Evolutionary conservation across 2,329 filamentous ascomycete species (phyloP).

Genomic region (Bertia moriformis): DNA sequence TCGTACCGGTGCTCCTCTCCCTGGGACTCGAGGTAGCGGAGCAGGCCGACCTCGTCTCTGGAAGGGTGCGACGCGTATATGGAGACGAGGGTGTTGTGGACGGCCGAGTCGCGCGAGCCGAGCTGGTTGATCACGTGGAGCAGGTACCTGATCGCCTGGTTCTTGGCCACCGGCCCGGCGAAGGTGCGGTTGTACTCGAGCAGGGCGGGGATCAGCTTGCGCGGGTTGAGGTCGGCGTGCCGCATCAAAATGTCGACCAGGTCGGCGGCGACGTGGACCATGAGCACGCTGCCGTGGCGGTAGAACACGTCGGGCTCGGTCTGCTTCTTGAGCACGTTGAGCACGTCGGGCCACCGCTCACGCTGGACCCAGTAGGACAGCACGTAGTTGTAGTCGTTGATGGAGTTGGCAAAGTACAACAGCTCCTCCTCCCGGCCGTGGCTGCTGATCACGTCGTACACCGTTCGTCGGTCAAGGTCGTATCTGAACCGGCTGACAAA

Average conservation of each 20-base stretch:
- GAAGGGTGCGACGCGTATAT: constrained; percentile 83
- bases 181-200: constrained; percentile 81
- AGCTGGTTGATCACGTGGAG: constrained; percentile 84
- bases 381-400: constrained; percentile 89
- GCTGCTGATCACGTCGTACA: constrained; percentile 89
- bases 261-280: constrained; percentile 72
- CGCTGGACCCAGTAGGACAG: constrained; percentile 94
- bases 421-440: constrained; percentile 89
- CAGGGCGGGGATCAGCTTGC: constrained; percentile 80
- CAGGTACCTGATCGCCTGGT: constrained; percentile 86
- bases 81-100: constrained; percentile 93
- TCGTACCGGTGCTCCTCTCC: constrained; percentile 79
- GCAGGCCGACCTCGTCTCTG: constrained; percentile 68
- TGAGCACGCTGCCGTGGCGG: constrained; percentile 89
- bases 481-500: constrained; percentile 75
- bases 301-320: constrained; percentile 89
- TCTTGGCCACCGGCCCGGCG: constrained; percentile 53
- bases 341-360: constrained; percentile 76
- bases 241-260: constrained; percentile 89
- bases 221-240: constrained; percentile 68
- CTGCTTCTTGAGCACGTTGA: constrained; percentile 83
- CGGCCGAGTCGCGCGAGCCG: constrained; percentile 65
- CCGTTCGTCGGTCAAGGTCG: constrained; percentile 80
- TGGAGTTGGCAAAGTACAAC: constrained; percentile 73
- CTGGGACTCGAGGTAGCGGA: constrained; percentile 82